Conservation (phyloP, 202 grass and related monocot species). For the Zizania palustris region DNA sequence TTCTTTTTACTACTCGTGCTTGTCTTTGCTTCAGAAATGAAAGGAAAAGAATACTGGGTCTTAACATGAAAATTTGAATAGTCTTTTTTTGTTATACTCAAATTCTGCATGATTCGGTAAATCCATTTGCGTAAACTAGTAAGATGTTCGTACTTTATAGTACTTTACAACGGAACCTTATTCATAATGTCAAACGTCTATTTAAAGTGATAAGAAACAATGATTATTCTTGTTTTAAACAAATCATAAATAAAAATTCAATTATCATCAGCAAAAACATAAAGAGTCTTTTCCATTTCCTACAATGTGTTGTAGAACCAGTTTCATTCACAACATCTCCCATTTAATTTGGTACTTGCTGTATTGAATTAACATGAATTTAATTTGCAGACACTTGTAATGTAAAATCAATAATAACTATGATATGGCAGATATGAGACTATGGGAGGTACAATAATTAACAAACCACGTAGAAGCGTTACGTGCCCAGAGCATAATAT, state of each 20-base stretch:
- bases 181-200: too few relatives aligned
- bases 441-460: constrained; percentile 9
- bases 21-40: constrained; percentile 40
- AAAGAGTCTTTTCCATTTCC: too few relatives aligned
- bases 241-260: too few relatives aligned
- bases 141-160: too few relatives aligned
- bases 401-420: constrained; percentile 24
- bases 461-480: constrained; percentile 10
- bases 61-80: constrained; percentile 51
- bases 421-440: neutral
- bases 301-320: constrained; percentile 46
- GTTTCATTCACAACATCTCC: constrained; percentile 65
- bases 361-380: constrained; percentile 34
- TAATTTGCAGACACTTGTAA: constrained; percentile 23
- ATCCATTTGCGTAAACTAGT: neutral
- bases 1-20: constrained; percentile 30
- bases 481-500: neutral
- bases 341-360: constrained; percentile 74
- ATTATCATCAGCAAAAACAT: too few relatives aligned
- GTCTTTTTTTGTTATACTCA: constrained; percentile 23
- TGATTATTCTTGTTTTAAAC: too few relatives aligned
- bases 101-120: neutral
- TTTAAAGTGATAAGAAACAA: too few relatives aligned
- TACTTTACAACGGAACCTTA: too few relatives aligned
- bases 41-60: constrained; percentile 37